A percentile compares a stretch with the other conserved stretches of the same genome.
phyloP scores from a whole-genome alignment of 2,329 filamentous ascomycete species.

The Xylariaceae sp. region DNA sequence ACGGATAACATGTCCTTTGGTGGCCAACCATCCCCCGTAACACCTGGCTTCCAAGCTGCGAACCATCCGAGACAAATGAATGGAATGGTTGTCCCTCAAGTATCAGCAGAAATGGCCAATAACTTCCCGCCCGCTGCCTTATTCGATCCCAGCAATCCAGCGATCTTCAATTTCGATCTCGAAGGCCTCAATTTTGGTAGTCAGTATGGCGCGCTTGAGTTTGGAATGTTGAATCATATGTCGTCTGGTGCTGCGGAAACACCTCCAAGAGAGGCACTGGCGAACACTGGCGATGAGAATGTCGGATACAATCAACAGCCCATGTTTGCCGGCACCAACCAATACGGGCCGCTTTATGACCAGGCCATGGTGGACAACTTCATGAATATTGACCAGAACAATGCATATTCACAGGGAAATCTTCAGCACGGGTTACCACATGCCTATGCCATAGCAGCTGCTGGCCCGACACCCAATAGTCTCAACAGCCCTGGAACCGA shows the following conservation, averaged over 20 bases:
- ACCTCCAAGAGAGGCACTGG: constrained; percentile 60
- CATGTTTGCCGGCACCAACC: constrained; percentile 48
- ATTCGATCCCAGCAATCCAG: constrained; percentile 88
- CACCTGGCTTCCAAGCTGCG: constrained; percentile 63
- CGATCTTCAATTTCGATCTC: constrained; percentile 92
- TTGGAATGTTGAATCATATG: constrained; percentile 95
- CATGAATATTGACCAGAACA: constrained; percentile 48
- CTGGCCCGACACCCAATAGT: constrained; percentile 48
- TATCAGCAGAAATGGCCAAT: constrained; percentile 44
- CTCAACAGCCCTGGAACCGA: constrained; percentile 63
- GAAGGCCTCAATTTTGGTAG: constrained; percentile 94
- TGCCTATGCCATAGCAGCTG: constrained; percentile 61
- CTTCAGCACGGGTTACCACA: constrained; percentile 61
- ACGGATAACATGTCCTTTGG: constrained; percentile 54
- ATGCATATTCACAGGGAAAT: constrained; percentile 53
- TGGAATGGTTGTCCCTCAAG: constrained; percentile 46
- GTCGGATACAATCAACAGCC: constrained; percentile 41
- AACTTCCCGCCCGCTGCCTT: constrained; percentile 53
- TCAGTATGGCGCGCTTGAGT: constrained; percentile 92
- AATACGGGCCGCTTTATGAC: constrained; percentile 49
- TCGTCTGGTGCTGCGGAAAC: constrained; percentile 83
- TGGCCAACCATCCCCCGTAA: constrained; percentile 68
- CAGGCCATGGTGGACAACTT: constrained; percentile 51
- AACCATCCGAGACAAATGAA: constrained; percentile 45
- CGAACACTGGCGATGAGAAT: constrained; percentile 36